A percentile compares a stretch with the other conserved stretches of the same genome.
phyloP scores from a whole-genome alignment of 257 asterid genomes.

The Mentha longifolia region DNA sequence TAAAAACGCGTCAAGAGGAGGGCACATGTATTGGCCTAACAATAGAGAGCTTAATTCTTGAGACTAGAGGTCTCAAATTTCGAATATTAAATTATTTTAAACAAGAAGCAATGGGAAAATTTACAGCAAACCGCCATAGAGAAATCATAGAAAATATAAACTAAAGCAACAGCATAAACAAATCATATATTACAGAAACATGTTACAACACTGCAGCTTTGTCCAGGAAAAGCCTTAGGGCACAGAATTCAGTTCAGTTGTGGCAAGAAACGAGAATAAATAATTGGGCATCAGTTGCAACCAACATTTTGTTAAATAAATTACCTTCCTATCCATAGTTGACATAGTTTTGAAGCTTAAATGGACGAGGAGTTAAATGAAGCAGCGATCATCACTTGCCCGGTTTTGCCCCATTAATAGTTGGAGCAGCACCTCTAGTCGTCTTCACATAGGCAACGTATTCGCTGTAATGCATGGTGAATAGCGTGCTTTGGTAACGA shows the following conservation, averaged over 20 bases:
- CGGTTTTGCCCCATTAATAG: conserved; percentile 69
- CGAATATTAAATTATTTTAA: too few relatives aligned
- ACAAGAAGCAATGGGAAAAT: not conserved
- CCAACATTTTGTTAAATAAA: conserved; percentile 27
- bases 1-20: too few relatives aligned
- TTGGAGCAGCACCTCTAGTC: conserved; percentile 76
- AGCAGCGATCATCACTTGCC: conserved; percentile 23
- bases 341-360: conserved; percentile 33
- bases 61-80: too few relatives aligned
- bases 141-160: too few relatives aligned
- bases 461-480: conserved; percentile 75
- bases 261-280: conserved; percentile 22
- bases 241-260: not conserved
- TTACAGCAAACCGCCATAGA: not conserved
- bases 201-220: conserved; percentile 17
- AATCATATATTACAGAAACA: conserved; percentile 18
- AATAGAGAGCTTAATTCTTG: too few relatives aligned
- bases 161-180: too few relatives aligned
- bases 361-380: conserved; percentile 29
- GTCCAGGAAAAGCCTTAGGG: conserved; percentile 5
- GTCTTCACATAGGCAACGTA: conserved; percentile 75
- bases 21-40: too few relatives aligned
- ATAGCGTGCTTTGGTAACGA: conserved; percentile 88
- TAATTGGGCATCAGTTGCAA: conserved; percentile 17
- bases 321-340: conserved; percentile 35